These are phyloP conservation scores for Saccharomyces cerevisiae DNA, from an alignment of 805 yeast genomes.

Conservation along the genomic window DNA sequence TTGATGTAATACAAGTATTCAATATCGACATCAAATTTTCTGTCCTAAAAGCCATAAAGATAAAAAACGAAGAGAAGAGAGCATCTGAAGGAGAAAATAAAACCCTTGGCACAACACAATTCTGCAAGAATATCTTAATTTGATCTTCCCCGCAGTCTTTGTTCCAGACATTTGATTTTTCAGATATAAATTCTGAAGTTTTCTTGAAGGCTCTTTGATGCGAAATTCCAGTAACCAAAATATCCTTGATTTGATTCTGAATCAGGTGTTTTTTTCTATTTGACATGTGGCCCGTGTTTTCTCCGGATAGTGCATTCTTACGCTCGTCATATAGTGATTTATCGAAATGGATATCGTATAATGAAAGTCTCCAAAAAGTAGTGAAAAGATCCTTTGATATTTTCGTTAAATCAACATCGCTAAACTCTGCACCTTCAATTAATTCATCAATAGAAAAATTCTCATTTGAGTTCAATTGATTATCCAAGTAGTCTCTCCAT, in stretches of 20 bases:
- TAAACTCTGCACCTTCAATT: constrained; percentile 10
- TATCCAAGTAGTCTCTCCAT: constrained; percentile 50
- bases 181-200: constrained; percentile 4
- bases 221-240: constrained; percentile 12
- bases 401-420: constrained; percentile 18
- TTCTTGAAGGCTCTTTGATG: constrained; percentile 18
- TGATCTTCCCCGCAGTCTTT: constrained; percentile 14
- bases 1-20: constrained; percentile 40
- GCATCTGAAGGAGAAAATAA: constrained; percentile 81
- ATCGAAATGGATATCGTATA: constrained; percentile 61
- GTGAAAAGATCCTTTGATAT: constrained; percentile 40
- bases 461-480: constrained; percentile 14
- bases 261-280: constrained; percentile 14
- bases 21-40: constrained; percentile 37
- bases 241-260: constrained; percentile 11
- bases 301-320: constrained; percentile 12
- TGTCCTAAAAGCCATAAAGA: constrained; percentile 41
- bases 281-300: constrained; percentile 6
- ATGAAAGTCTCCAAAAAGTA: constrained; percentile 64
- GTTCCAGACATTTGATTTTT: constrained; percentile 11
- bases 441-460: constrained; percentile 6
- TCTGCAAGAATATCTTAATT: constrained; percentile 40
- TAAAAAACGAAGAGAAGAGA: constrained; percentile 52
- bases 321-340: constrained; percentile 43
- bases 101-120: constrained; percentile 68